Percentiles rank a stretch among this genome's conserved stretches.
These are phyloP conservation scores for Verticillium albo-atrum DNA, from an alignment of 2,329 filamentous ascomycete species.

Conservation along the genomic window DNA sequence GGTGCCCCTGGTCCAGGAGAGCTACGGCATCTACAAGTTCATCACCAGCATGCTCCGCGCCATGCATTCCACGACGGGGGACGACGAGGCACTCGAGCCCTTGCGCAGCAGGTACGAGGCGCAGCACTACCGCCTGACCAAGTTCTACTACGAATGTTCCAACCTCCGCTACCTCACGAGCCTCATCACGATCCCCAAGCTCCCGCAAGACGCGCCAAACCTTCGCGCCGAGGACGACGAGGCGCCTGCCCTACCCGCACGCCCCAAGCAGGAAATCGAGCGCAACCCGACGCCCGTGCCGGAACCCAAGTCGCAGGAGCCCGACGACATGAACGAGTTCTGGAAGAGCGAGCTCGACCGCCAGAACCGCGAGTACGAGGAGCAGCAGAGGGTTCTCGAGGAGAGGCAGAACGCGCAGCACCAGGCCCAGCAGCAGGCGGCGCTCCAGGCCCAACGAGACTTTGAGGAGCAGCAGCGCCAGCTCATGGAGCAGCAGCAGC, in stretches of 20 bases:
- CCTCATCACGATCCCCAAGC: slow-evolving; percentile 91
- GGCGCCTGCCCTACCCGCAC: slow-evolving; percentile 74
- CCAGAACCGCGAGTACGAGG: slow-evolving; percentile 92
- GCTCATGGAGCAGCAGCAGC: slow-evolving; percentile 81
- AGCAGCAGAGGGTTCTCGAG: slow-evolving; percentile 84
- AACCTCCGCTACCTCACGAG: slow-evolving; percentile 96
- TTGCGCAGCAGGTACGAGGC: slow-evolving; percentile 87
- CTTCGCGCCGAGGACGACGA: slow-evolving; percentile 80
- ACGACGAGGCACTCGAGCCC: slow-evolving; percentile 87
- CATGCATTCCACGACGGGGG: slow-evolving; percentile 94
- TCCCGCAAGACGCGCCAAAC: slow-evolving; percentile 90
- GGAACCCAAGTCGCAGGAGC: slow-evolving; percentile 68
- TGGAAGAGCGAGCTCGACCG: slow-evolving; percentile 92
- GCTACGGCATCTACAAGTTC: slow-evolving; percentile 99
- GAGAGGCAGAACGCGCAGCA: slow-evolving; percentile 82
- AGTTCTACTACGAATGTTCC: slow-evolving; percentile 99
- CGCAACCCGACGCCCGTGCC: slow-evolving; percentile 61
- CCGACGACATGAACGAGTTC: slow-evolving; percentile 94
- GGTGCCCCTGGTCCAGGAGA: slow-evolving; percentile 92
- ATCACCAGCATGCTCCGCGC: slow-evolving; percentile 98
- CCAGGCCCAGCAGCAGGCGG: slow-evolving; percentile 74
- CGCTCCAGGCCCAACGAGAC: slow-evolving; percentile 83
- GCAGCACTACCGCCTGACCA: slow-evolving; percentile 92
- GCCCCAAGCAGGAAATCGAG: slow-evolving; percentile 72
- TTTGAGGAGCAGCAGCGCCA: slow-evolving; percentile 93